Conservation (phyloP, 2,329 filamentous ascomycete species). For the Fusarium humuli region DNA sequence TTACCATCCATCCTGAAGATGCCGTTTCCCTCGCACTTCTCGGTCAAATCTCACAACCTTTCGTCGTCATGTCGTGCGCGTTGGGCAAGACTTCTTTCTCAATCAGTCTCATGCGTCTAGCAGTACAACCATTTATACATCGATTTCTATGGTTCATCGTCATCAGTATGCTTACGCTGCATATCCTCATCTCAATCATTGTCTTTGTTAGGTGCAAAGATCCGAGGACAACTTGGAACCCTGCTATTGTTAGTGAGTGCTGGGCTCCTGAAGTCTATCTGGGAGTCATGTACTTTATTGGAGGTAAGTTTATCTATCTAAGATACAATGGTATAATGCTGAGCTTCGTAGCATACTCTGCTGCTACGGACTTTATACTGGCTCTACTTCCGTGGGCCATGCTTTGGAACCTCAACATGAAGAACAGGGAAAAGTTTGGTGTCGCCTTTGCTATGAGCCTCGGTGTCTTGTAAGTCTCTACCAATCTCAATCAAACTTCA, state of each 20-base stretch:
- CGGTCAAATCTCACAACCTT: constrained; percentile 28
- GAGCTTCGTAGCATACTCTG: constrained; percentile 20
- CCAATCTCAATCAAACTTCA: rapidly evolving
- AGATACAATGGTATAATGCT: rapidly evolving
- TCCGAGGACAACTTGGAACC: constrained; percentile 31
- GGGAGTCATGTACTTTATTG: constrained; percentile 33
- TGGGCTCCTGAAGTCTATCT: constrained; percentile 32
- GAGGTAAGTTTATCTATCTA: not conserved
- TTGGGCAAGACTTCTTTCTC: constrained; percentile 35
- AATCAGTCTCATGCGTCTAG: constrained; percentile 33
- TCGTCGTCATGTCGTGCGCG: constrained; percentile 33
- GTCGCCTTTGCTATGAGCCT: constrained; percentile 35
- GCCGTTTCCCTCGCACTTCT: constrained; percentile 22
- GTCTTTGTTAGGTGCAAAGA: constrained; percentile 32
- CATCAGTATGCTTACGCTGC: constrained; percentile 20
- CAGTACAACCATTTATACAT: constrained; percentile 23
- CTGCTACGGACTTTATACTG: constrained; percentile 32
- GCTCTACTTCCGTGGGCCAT: constrained; percentile 32
- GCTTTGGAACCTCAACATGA: constrained; percentile 39
- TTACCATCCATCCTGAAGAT: constrained; percentile 11
- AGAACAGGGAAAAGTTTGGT: constrained; percentile 37
- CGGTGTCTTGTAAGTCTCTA: constrained; percentile 17
- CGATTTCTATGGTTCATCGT: constrained; percentile 31
- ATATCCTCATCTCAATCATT: constrained; percentile 25
- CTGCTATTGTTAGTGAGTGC: constrained; percentile 29